Conservation (phyloP, 2,329 filamentous ascomycete species). For the Didymella glomerata region DNA sequence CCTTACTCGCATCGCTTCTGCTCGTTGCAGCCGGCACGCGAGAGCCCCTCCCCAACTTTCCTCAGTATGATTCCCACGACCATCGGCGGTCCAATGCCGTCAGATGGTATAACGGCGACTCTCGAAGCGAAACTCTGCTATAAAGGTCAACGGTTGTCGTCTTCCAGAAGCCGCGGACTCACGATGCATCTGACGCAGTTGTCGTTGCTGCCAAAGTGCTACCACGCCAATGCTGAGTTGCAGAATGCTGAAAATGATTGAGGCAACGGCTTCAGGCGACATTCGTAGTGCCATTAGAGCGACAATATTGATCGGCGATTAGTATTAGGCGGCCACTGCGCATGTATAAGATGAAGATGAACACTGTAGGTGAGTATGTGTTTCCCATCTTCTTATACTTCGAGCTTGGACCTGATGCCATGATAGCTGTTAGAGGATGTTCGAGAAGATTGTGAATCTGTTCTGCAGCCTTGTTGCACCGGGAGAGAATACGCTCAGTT, state of each 20-base stretch:
- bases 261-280: conserved; percentile 17
- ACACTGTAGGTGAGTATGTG: no score
- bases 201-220: conserved; percentile 29
- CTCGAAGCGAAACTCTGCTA: not conserved
- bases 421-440: no score
- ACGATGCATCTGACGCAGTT: conserved; percentile 25
- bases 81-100: not conserved
- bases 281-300: not conserved
- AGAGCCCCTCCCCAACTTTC: not conserved
- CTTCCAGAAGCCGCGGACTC: not conserved
- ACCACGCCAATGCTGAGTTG: conserved; percentile 24
- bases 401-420: no score
- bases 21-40: not conserved
- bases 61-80: not conserved
- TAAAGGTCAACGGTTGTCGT: not conserved
- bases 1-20: not conserved
- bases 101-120: not conserved
- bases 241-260: conserved; percentile 29
- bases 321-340: no score
- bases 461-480: no score
- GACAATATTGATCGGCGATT: not conserved
- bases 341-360: no score
- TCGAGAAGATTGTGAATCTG: no score
- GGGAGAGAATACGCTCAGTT: no score
- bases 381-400: no score